Evolutionary conservation across 2,329 filamentous ascomycete species (phyloP).

Genomic region (Fusarium musae): DNA sequence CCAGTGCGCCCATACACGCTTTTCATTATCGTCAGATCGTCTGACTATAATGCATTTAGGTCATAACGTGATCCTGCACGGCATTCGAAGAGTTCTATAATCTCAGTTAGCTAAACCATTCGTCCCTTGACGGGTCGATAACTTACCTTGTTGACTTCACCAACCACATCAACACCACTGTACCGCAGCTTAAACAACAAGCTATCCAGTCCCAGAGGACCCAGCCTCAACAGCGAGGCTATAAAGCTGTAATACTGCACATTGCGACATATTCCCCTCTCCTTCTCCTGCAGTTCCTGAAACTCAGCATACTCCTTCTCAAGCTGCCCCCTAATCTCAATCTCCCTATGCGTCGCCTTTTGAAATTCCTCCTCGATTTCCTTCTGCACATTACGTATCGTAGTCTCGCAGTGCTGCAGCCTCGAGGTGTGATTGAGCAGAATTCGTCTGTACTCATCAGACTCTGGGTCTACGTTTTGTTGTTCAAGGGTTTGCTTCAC

Average conservation of each 20-base stretch:
- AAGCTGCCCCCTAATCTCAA: neutral
- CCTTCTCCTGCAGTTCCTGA: neutral
- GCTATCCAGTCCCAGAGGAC: neutral
- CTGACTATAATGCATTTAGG: neutral
- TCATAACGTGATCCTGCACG: neutral
- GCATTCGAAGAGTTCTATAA: neutral
- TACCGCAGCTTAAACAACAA: neutral
- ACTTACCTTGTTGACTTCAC: neutral
- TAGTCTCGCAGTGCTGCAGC: neutral
- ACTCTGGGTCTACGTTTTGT: neutral
- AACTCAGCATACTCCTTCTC: neutral
- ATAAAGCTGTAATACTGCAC: neutral
- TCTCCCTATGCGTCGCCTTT: too few relatives aligned
- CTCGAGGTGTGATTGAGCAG: neutral
- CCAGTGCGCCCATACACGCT: neutral
- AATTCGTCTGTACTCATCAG: neutral
- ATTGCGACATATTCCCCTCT: neutral
- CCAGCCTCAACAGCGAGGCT: neutral
- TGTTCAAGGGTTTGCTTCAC: neutral
- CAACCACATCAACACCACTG: neutral
- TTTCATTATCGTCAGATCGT: neutral
- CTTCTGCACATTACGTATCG: neutral
- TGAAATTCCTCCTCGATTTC: neutral
- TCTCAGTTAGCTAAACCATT: neutral
- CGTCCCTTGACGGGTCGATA: accelerated